Percentiles rank a stretch among this genome's conserved stretches.
phyloP scores from a whole-genome alignment of 2,329 filamentous ascomycete genomes.

The Paracamarosporium sp. region DNA sequence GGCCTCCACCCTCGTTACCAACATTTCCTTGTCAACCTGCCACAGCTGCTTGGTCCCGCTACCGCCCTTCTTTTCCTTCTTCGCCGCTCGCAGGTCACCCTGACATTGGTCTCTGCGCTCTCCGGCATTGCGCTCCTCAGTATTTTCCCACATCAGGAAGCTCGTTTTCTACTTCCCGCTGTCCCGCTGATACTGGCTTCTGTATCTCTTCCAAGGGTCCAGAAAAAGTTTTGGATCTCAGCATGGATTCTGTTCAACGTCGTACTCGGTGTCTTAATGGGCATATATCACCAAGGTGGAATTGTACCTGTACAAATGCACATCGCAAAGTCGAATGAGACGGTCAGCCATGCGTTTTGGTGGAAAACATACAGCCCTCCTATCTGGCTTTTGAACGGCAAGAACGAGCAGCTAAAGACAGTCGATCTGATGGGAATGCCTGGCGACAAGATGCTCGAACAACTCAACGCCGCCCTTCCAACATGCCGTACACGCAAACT shows the following conservation, averaged over 20 bases:
- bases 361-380: slow-evolving; percentile 88
- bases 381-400: slow-evolving; percentile 79
- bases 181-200: slow-evolving; percentile 80
- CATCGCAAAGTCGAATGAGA: slow-evolving; percentile 69
- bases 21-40: slow-evolving; percentile 59
- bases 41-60: slow-evolving; percentile 60
- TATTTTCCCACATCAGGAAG: slow-evolving; percentile 79
- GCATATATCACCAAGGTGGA: slow-evolving; percentile 82
- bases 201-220: slow-evolving; percentile 68
- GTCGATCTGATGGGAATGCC: slow-evolving; percentile 77
- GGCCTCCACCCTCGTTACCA: slow-evolving; percentile 62
- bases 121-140: slow-evolving; percentile 75
- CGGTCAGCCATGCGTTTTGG: slow-evolving; percentile 75
- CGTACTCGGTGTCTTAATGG: slow-evolving; percentile 74
- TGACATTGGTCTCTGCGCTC: slow-evolving; percentile 75
- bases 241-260: slow-evolving; percentile 75
- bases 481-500: slow-evolving; percentile 36
- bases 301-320: slow-evolving; percentile 78
- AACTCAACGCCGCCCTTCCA: slow-evolving; percentile 65
- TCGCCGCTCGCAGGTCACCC: slow-evolving; percentile 55
- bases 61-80: slow-evolving; percentile 58
- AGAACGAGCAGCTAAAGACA: slow-evolving; percentile 74
- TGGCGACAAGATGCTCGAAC: slow-evolving; percentile 64
- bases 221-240: slow-evolving; percentile 57
- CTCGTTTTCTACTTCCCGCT: slow-evolving; percentile 77